A percentile compares a stretch with the other conserved stretches of the same genome.
These are phyloP conservation scores for Thermomyces lanuginosus DNA, from an alignment of 2,329 filamentous ascomycete species.

Conservation along the genomic window DNA sequence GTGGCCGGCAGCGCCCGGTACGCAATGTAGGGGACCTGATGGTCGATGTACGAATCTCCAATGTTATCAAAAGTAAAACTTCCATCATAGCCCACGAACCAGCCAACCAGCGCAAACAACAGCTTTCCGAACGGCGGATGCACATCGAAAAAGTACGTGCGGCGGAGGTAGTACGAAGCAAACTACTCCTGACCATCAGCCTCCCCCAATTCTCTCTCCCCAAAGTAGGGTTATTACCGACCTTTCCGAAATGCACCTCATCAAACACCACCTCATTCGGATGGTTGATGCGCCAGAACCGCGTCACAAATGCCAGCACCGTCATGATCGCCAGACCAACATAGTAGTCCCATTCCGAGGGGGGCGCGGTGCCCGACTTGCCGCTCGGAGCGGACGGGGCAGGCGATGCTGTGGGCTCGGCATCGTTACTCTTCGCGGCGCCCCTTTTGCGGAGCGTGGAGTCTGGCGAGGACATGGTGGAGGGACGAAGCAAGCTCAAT, in stretches of 20 bases:
- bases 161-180: constrained; percentile 66
- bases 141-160: constrained; percentile 99
- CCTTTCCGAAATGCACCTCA: constrained; percentile 99
- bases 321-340: constrained; percentile 64
- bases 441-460: constrained; percentile 28
- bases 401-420: too few relatives aligned
- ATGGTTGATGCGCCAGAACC: constrained; percentile 92
- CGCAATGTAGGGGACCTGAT: constrained; percentile 94
- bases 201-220: neutral
- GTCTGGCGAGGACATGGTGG: constrained; percentile 13
- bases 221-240: constrained; percentile 29
- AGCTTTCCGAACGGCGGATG: constrained; percentile 97
- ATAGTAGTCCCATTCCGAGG: constrained; percentile 69
- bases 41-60: constrained; percentile 90
- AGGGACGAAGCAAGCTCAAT: constrained; percentile 2
- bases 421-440: constrained; percentile 20
- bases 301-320: constrained; percentile 66
- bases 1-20: constrained; percentile 87
- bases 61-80: constrained; percentile 99
- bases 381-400: constrained; percentile 12
- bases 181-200: constrained; percentile 19
- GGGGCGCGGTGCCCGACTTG: constrained; percentile 10
- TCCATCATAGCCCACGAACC: constrained; percentile 93
- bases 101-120: constrained; percentile 89
- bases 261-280: constrained; percentile 97